Evolutionary conservation across 1,284 basidiomycete genomes (phyloP).

Genomic region (Ustilago loliicola): DNA sequence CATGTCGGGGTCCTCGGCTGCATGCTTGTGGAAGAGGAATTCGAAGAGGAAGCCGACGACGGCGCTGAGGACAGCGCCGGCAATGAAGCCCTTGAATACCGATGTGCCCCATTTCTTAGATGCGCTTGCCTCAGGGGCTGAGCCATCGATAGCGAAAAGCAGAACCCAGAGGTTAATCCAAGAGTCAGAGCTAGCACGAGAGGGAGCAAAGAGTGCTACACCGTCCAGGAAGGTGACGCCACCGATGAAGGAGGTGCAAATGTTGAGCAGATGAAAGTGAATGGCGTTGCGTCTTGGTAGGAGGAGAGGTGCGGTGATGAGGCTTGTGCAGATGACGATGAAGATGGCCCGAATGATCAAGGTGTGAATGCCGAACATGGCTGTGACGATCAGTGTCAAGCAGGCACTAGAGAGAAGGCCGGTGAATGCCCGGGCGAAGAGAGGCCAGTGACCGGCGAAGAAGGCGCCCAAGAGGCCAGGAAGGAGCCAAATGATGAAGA

Average conservation of each 20-base stretch:
- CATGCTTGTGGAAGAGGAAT: conserved; percentile 53
- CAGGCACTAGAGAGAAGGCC: conserved; percentile 52
- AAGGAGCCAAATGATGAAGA: conserved; percentile 57
- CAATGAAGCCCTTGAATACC: conserved; percentile 64
- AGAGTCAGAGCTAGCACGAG: conserved; percentile 39
- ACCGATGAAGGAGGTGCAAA: conserved; percentile 60
- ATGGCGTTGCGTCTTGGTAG: conserved; percentile 36
- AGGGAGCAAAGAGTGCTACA: conserved; percentile 57
- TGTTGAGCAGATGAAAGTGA: conserved; percentile 58
- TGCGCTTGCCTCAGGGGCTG: conserved; percentile 28
- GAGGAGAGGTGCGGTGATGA: conserved; percentile 58
- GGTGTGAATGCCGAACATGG: conserved; percentile 63
- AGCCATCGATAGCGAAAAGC: conserved; percentile 50
- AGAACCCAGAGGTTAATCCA: conserved; percentile 64
- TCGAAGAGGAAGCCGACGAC: conserved; percentile 59
- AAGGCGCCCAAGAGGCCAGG: conserved; percentile 56
- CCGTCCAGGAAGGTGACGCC: conserved; percentile 59
- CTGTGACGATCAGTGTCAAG: conserved; percentile 57
- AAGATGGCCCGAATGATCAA: conserved; percentile 57
- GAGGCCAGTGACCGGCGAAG: conserved; percentile 50
- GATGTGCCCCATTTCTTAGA: conserved; percentile 55
- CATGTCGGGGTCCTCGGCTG: conserved; percentile 56
- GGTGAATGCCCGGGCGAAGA: conserved; percentile 37
- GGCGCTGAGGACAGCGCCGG: conserved; percentile 52
- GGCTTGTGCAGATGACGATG: conserved; percentile 44